Conservation (phyloP, 345 rosid species). For the Lenwebbia sp. region DNA sequence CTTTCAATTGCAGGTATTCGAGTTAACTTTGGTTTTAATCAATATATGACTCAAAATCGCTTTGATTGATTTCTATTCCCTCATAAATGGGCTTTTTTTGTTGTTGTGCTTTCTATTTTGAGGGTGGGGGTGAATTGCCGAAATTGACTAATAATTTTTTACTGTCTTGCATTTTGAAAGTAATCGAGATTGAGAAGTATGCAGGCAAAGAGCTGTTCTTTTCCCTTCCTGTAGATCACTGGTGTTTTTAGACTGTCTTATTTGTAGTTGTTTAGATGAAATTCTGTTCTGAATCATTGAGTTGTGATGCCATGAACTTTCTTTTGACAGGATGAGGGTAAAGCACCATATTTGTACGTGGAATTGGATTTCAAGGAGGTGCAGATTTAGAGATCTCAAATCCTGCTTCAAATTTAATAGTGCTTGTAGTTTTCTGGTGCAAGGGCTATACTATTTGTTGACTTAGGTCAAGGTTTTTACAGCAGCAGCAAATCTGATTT, state of each 20-base stretch:
- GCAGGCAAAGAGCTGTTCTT: not conserved
- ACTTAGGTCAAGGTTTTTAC: not conserved
- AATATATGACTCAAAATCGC: not conserved
- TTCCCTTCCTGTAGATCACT: not conserved
- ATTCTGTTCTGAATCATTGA: not conserved
- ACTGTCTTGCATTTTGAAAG: not conserved
- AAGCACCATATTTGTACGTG: slow-evolving; percentile 66
- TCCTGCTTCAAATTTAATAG: not conserved
- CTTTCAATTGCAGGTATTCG: slow-evolving; percentile 73
- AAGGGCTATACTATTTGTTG: not conserved
- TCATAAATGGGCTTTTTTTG: not conserved
- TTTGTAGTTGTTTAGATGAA: not conserved
- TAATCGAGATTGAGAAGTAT: not conserved
- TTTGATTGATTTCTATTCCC: not conserved
- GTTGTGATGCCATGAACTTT: not conserved
- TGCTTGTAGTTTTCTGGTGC: not conserved
- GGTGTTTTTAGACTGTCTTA: not conserved
- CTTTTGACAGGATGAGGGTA: slow-evolving; percentile 71
- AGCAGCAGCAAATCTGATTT: not conserved
- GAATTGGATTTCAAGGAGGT: slow-evolving; percentile 98
- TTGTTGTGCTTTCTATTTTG: not conserved
- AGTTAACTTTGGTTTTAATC: not conserved
- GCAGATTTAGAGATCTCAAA: slow-evolving; percentile 2
- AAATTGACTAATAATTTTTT: not conserved
- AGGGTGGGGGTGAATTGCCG: not conserved